Conservation (phyloP, 306 rosid genomes). For the Rosa persica region DNA sequence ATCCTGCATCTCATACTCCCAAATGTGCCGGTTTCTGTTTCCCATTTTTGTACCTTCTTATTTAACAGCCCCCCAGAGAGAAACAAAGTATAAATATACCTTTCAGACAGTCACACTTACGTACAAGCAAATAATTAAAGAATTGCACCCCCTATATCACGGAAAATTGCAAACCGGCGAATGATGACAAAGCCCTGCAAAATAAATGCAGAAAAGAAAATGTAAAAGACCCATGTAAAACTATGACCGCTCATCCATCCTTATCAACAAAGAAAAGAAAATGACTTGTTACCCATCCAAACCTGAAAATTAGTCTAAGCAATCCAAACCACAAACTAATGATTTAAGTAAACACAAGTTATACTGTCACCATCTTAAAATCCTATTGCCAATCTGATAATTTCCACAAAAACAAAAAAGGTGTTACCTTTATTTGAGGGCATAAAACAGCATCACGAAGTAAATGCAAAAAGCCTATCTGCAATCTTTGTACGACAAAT, state of each 20-base stretch:
- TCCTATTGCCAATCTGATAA: not conserved
- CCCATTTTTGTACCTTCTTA: constrained; percentile 42
- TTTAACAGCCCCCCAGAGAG: constrained; percentile 59
- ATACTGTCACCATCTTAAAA: not conserved
- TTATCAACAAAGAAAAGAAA: not conserved
- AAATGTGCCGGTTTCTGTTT: constrained; percentile 28
- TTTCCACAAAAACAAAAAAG: not conserved
- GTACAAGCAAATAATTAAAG: constrained; percentile 80
- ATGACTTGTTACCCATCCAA: not conserved
- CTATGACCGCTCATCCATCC: constrained; percentile 4
- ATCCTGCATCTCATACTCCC: constrained; percentile 39
- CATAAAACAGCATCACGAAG: constrained; percentile 46
- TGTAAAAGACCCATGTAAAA: not conserved
- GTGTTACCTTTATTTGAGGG: constrained; percentile 44
- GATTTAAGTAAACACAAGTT: not conserved
- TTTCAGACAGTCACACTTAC: constrained; percentile 52
- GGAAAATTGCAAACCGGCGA: constrained; percentile 30
- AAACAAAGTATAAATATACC: constrained; percentile 57
- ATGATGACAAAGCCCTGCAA: constrained; percentile 54
- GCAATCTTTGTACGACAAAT: constrained; percentile 91
- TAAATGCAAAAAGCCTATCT: constrained; percentile 96
- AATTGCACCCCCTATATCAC: constrained; percentile 61
- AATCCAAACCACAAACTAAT: not conserved
- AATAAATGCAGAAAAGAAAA: not conserved
- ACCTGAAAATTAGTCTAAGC: not conserved